phyloP scores from a whole-genome alignment of 306 rosid genomes.

The Argentina anserina region DNA sequence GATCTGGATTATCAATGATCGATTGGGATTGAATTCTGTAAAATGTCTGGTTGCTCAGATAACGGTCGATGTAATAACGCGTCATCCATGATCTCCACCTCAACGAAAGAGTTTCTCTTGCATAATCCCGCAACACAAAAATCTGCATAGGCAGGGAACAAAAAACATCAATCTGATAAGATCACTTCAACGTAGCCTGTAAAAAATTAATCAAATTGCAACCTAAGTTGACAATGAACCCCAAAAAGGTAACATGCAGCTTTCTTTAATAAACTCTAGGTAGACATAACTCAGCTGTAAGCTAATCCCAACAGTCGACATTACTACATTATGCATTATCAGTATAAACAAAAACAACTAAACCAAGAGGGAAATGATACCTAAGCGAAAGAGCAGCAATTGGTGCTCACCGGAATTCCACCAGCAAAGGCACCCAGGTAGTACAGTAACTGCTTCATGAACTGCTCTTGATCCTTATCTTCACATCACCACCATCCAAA shows the following conservation, averaged over 20 bases:
- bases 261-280: not conserved
- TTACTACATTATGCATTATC: not conserved
- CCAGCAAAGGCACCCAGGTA: slow-evolving; percentile 88
- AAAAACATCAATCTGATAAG: slow-evolving; percentile 19
- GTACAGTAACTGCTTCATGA: slow-evolving; percentile 81
- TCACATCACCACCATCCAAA: slow-evolving; percentile 1
- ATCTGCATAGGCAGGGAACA: slow-evolving; percentile 46
- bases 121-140: slow-evolving; percentile 90
- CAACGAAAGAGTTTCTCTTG: slow-evolving; percentile 79
- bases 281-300: not conserved
- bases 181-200: not conserved
- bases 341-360: slow-evolving; percentile 25
- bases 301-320: not conserved
- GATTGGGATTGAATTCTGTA: slow-evolving; percentile 94
- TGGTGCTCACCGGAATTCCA: slow-evolving; percentile 99
- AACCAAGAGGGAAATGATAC: slow-evolving; percentile 64
- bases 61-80: slow-evolving; percentile 87
- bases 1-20: slow-evolving; percentile 91
- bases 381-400: slow-evolving; percentile 75
- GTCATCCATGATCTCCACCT: slow-evolving; percentile 99
- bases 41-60: slow-evolving; percentile 72
- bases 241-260: not conserved
- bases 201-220: not conserved
- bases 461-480: slow-evolving; percentile 98
- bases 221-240: not conserved